Conservation (phyloP, 2,329 filamentous ascomycete species). For the Venturia aucupariae region DNA sequence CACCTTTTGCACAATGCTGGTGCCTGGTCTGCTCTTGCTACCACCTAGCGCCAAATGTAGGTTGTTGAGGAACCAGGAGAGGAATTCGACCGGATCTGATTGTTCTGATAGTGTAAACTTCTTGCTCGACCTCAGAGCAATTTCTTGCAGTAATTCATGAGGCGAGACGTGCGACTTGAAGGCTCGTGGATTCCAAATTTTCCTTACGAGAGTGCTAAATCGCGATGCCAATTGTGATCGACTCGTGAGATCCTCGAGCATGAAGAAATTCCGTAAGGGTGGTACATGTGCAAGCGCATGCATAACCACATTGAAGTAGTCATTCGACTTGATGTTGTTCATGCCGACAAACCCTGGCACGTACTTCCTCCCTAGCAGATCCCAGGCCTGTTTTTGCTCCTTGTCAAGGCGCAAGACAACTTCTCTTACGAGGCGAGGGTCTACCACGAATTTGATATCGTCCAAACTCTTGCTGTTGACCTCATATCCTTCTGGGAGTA, state of each 20-base stretch:
- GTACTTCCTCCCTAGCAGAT: conserved; percentile 76
- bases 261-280: conserved; percentile 82
- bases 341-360: conserved; percentile 92
- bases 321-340: conserved; percentile 99
- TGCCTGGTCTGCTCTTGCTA: conserved; percentile 73
- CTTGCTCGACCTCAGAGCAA: conserved; percentile 82
- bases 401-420: conserved; percentile 76
- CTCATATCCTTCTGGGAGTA: conserved; percentile 93
- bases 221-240: conserved; percentile 77
- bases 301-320: conserved; percentile 93
- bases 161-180: conserved; percentile 97
- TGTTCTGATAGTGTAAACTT: conserved; percentile 84
- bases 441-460: conserved; percentile 96
- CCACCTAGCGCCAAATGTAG: conserved; percentile 86
- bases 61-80: conserved; percentile 96
- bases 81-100: conserved; percentile 91
- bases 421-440: conserved; percentile 71
- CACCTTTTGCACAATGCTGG: conserved; percentile 79
- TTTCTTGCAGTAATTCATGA: conserved; percentile 92
- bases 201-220: conserved; percentile 82
- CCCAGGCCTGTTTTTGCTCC: conserved; percentile 55
- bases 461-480: conserved; percentile 90
- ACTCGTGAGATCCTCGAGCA: conserved; percentile 70
- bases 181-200: conserved; percentile 94
- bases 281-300: conserved; percentile 85